Evolutionary conservation across 179 eudicot species (phyloP), one percentile per base, ranked within the genome.

Genomic region (Silene vulgaris): DNA sequence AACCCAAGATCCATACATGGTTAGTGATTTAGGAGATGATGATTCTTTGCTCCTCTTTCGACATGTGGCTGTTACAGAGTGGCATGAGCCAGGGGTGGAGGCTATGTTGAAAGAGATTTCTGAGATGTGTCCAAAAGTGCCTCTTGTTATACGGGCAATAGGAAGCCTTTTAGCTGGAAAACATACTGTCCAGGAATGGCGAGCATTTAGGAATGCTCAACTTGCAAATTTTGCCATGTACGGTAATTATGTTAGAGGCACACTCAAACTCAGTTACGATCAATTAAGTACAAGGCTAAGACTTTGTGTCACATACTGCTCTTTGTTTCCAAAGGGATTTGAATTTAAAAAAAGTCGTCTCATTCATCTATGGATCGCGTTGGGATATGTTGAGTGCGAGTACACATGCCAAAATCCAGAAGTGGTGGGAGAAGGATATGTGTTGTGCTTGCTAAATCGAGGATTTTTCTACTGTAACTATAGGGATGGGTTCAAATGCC

Each of bases 91-190:
- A n/a, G 68, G 60, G 3, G 37, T 69, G 20, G 14, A 20, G 45
- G 69, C 29, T 0, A 69, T 76, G 0, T 60, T 60, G 23, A 37
- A 37, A 19, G 62, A 76, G 6, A 76, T 76, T 23, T 74, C 28
- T n/a, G 12, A n/a, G 8, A 69, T 43, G 69, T 76, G 74, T 26
- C 60, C 29, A 0, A 61, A 70, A n/a, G 69, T 76, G 1, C 79
- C 79, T 1, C 79, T 76, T 59, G 79, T 74, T 7, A 74, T 74
- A 12, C 40, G 60, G 9, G 17, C 69, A 28, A 62, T 74, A 1
- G 76, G 40, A 40, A 40, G 67, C 62, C 69, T 59, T 8, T 26
- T 76, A 13, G 67, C 68, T 1, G 79, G 48, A 8, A 76, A 26
- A 61, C 30, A 0, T n/a, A 43, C 69, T 17, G 23, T 69, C 19